Evolutionary conservation across 306 rosid species (phyloP), one percentile per base, ranked within the genome.

Genomic region (Albizia julibrissin): DNA sequence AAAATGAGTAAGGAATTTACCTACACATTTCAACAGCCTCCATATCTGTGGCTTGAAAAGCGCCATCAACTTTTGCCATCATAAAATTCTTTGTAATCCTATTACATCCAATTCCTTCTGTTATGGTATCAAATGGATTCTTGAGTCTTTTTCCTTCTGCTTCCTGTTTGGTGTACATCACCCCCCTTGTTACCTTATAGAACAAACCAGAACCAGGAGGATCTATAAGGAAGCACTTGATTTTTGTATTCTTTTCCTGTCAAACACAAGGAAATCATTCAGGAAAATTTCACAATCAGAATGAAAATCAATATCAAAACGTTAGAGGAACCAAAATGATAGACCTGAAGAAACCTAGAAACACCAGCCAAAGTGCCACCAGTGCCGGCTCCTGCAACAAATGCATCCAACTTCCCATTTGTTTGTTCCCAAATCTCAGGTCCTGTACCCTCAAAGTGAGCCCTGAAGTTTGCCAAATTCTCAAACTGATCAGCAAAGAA

Each of bases 361-460:
- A 91, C 94, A 67, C 99, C 98, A 24, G 98, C 98, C 81, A 93
- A 82, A 21, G 99, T 95, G 50, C 97, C 98, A 76, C 99, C 99
- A 1, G 98, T 95, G 74, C 99, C 97, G 26, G 98, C 94, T 47
- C 94, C 99, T 10, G 92, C 98, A 78, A 95, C 89, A 78, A 93
- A 93, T 33, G 93, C 98, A 87, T 95, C 93, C 59, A 95, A 72
- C 22, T 82, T 74, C 47, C 94, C 96, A 42, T 85, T 80, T 0
- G 93, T 89, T 85, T 95, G 98, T 68, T 93, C 90, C 98, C 97
- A 95, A 75, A 93, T 93, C 89, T 95, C 97, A 76, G 98, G 98
- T 54, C 99, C 99, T 3, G 98, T 95, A 80, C 93, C 92, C 83
- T 92, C 90, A 50, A 89, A 90, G 86, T 92, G 98, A 2, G 98